Base-by-base conservation (phyloP, 768 basidiomycete species). In the Naganishia antarctica region DNA sequence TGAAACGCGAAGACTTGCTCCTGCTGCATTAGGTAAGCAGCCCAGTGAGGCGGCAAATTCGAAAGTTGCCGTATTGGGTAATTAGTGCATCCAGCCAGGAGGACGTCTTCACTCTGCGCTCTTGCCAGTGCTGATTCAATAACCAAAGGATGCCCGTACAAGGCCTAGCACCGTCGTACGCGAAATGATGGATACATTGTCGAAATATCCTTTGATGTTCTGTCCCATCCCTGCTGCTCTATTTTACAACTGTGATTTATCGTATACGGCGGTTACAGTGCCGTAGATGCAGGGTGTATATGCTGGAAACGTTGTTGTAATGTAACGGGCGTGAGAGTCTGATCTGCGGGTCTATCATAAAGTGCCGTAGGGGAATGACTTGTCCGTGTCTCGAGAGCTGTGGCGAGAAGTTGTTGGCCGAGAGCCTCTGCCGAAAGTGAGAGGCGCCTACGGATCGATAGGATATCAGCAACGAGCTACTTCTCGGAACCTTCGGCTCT, bases 401-500 rank as follows among this genome's bases (percentile, higher is more conserved):
- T 57, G 53, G 2, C 53, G 53, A 21, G 53, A 21, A 13, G 32
- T 57, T 7, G 21, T 21, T 15, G 53, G 53, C 23, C 53, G 53
- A 15, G 53, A 57, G n/a, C 53, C 53, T 40, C 32, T 37, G 34
- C 53, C 53, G 16, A 40, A 57, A 4, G 53, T 57, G 9, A 57
- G 53, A 3, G 53, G 53, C 9, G 53, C 53, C 53, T 57, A 26
- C 12, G 11, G 28, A 3, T 3, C 5, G 4, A 12, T 7, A 18
- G 47, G 5, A 7, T 3, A 28, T 26, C 12, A 49, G 25, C 25
- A 49, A 23, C 8, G 25, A 44, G 11, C 43, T 5, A 11, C 13
- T 21, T 21, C 11, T 6, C 6, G 6, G 13, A 18, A 44, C n/a
- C 7, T 16, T 49, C 26, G 1, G 11, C 4, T 31, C 62, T 44